Percentiles rank a stretch among this genome's conserved stretches.
Evolutionary conservation across 495 filamentous ascomycete species (phyloP).

Genomic region (Amorphotheca resinae): DNA sequence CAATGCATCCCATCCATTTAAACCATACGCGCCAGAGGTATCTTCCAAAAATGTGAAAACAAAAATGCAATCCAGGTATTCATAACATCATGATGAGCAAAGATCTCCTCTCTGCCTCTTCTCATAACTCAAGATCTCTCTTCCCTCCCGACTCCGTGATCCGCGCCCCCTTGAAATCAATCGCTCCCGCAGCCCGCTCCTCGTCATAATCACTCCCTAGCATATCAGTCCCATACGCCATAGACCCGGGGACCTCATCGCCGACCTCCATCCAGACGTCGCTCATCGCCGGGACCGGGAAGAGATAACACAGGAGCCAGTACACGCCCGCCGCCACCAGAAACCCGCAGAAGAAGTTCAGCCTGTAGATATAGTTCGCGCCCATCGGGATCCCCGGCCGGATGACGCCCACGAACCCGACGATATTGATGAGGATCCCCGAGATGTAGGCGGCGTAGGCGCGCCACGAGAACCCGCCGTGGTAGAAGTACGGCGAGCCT

Average conservation of each 20-base stretch:
- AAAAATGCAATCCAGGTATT: too few relatives aligned
- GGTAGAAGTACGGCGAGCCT: conserved; percentile 59
- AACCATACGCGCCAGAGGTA: too few relatives aligned
- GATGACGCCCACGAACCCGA: conserved; percentile 79
- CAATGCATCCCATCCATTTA: too few relatives aligned
- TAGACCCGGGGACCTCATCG: conserved; percentile 40
- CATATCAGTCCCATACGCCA: conserved; percentile 32
- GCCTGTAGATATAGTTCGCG: conserved; percentile 75
- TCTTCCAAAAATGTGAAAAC: too few relatives aligned
- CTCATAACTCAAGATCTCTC: conserved; percentile 9
- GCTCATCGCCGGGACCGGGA: conserved; percentile 62
- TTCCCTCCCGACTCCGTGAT: conserved; percentile 2
- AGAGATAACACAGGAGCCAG: conserved; percentile 51
- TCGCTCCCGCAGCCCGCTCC: not conserved
- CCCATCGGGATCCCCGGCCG: conserved; percentile 55
- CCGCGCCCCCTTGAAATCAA: conserved; percentile 3
- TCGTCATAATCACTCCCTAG: conserved; percentile 14
- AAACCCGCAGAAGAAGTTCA: conserved; percentile 85
- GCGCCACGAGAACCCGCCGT: conserved; percentile 65
- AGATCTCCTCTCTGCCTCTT: too few relatives aligned
- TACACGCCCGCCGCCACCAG: conserved; percentile 58
- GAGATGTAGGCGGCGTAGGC: conserved; percentile 74
- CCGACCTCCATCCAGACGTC: conserved; percentile 74
- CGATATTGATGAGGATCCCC: conserved; percentile 85
- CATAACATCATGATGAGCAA: too few relatives aligned